A percentile compares a stretch with the other conserved stretches of the same genome.
Evolutionary conservation across 495 filamentous ascomycete species (phyloP).

Genomic region (Trichoderma virens): DNA sequence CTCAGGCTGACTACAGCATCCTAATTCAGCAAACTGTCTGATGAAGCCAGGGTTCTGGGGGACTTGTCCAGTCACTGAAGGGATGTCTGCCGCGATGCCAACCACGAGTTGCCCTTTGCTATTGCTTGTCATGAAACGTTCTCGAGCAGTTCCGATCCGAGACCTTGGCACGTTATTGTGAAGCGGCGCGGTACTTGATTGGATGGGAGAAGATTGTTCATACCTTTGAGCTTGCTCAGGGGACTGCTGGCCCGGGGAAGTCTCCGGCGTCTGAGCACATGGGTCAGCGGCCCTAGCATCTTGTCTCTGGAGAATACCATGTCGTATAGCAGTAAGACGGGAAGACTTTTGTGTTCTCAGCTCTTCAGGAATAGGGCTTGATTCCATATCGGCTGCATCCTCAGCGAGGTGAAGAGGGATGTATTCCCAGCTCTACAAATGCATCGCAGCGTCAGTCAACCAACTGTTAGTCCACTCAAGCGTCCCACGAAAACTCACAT

Average conservation of each 20-base stretch:
- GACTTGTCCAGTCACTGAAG: not conserved
- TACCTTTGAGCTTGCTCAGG: not conserved
- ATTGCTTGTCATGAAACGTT: constrained; percentile 4
- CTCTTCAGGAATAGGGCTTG: too few species aligned
- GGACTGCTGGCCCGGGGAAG: not conserved
- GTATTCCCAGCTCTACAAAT: too few species aligned
- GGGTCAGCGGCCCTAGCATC: not conserved
- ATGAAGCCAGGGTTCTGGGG: not conserved
- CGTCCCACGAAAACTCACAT: not conserved
- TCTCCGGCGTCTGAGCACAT: not conserved
- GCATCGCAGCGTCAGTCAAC: too few species aligned
- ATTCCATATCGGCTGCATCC: too few species aligned
- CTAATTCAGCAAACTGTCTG: not conserved
- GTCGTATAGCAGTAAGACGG: too few species aligned
- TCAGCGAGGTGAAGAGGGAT: too few species aligned
- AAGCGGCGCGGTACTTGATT: not conserved
- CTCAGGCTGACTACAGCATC: not conserved
- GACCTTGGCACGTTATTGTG: not conserved
- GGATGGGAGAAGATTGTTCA: not conserved
- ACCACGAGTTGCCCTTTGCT: not conserved
- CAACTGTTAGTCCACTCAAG: not conserved
- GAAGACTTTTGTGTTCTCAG: too few species aligned
- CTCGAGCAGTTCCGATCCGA: not conserved
- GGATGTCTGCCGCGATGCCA: not conserved
- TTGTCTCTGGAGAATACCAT: not conserved